These are phyloP conservation scores for Myochromella boudieri DNA, from an alignment of 768 basidiomycete genomes.

Conservation along the genomic window DNA sequence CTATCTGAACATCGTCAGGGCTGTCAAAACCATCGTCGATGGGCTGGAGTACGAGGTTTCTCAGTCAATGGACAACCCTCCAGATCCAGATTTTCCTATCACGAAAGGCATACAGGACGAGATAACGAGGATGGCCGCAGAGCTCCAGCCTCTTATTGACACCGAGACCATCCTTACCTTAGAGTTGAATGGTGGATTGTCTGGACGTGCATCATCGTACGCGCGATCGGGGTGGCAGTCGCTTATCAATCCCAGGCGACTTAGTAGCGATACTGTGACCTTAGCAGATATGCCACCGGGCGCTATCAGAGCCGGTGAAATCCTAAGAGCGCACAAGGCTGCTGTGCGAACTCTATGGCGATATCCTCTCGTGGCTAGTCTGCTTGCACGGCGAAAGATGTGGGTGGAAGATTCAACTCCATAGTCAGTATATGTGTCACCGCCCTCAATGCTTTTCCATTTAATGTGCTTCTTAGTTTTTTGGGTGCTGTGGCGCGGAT, in stretches of 20 bases:
- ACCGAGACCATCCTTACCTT: conserved; percentile 7
- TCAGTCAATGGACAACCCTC: conserved; percentile 10
- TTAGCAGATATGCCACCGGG: conserved; percentile 5
- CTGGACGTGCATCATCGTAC: conserved; percentile 14
- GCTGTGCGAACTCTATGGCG: conserved; percentile 67
- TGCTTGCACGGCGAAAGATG: conserved; percentile 57
- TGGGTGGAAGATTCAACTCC: conserved; percentile 72
- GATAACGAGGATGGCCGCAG: conserved; percentile 1
- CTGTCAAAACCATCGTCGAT: conserved; percentile 13
- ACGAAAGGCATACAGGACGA: conserved; percentile 12
- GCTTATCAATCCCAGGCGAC: conserved; percentile 8
- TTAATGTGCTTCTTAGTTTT: conserved; percentile 46
- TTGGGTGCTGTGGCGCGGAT: conserved; percentile 63
- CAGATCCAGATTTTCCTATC: conserved; percentile 11
- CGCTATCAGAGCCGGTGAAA: conserved; percentile 40
- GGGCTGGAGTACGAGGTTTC: conserved; percentile 10
- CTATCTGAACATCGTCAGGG: conserved; percentile 18
- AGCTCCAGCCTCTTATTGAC: conserved; percentile 13
- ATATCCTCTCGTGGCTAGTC: conserved; percentile 58
- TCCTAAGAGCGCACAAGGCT: conserved; percentile 42
- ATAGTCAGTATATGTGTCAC: conserved; percentile 63
- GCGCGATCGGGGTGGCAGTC: conserved; percentile 17
- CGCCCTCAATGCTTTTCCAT: neutral
- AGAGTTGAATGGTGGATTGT: conserved; percentile 16
- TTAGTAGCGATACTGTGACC: conserved; percentile 14